Conservation (phyloP, 1,139 yeast species). For the Suhomyces ambrosiae region DNA sequence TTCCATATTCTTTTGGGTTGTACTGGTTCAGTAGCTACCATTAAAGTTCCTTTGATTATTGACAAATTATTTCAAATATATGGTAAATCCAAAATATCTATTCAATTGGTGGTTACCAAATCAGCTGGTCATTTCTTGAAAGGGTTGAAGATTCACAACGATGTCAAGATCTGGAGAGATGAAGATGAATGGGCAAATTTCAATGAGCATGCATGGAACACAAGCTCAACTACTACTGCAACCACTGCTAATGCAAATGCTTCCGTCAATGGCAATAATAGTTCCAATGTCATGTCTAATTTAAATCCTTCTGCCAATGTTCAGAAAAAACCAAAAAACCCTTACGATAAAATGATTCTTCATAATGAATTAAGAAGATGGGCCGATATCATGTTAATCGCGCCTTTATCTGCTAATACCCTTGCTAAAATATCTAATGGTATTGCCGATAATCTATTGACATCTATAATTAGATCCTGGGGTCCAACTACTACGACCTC, state of each 20-base stretch:
- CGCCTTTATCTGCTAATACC: slow-evolving; percentile 93
- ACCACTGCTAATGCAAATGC: slow-evolving; percentile 8
- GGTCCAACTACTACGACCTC: slow-evolving; percentile 52
- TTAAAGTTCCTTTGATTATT: slow-evolving; percentile 83
- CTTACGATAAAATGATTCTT: slow-evolving; percentile 54
- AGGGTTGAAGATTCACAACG: slow-evolving; percentile 76
- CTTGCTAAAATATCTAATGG: slow-evolving; percentile 91
- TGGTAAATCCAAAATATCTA: slow-evolving; percentile 69
- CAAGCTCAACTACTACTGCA: slow-evolving; percentile 15
- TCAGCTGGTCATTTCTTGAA: slow-evolving; percentile 81
- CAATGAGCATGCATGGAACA: slow-evolving; percentile 36
- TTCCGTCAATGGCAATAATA: slow-evolving; percentile 5
- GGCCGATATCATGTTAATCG: slow-evolving; percentile 92
- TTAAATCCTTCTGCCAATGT: slow-evolving; percentile 7
- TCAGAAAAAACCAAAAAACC: slow-evolving; percentile 37
- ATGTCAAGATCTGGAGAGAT: slow-evolving; percentile 91
- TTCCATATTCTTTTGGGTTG: slow-evolving; percentile 87
- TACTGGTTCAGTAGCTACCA: slow-evolving; percentile 96
- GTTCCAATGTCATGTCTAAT: slow-evolving; percentile 3
- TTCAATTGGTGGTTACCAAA: slow-evolving; percentile 83
- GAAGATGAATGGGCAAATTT: slow-evolving; percentile 83
- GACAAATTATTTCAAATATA: slow-evolving; percentile 78
- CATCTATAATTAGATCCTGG: slow-evolving; percentile 90
- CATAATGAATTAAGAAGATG: slow-evolving; percentile 90
- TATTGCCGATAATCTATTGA: slow-evolving; percentile 81